These are phyloP conservation scores for Trypanosomatidae sp. DNA, from an alignment of 208 protist species.

Conservation along the genomic window DNA sequence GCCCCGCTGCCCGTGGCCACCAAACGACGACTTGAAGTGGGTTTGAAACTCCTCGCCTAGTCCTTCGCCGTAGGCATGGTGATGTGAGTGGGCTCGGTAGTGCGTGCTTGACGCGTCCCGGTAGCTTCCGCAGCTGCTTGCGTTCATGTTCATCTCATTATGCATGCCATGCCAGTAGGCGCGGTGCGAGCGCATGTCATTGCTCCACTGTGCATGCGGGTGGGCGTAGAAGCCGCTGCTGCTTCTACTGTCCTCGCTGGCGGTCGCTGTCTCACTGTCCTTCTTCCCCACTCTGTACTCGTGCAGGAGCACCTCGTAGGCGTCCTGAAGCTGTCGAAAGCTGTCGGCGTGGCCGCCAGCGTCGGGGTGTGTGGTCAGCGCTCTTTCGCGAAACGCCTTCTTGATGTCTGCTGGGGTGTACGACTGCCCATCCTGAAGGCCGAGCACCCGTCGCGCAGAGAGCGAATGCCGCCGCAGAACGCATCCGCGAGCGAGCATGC, in stretches of 20 bases:
- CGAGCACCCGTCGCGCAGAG: slow-evolving; percentile 10
- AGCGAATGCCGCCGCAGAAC: neutral
- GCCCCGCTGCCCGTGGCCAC: slow-evolving; percentile 7
- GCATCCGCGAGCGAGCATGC: slow-evolving; percentile 3
- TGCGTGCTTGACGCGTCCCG: slow-evolving; percentile 23
- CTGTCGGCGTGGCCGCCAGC: slow-evolving; percentile 26
- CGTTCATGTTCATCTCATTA: slow-evolving; percentile 23
- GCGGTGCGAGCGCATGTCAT: slow-evolving; percentile 6
- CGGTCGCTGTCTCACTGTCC: neutral
- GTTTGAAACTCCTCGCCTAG: slow-evolving; percentile 23
- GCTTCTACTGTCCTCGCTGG: neutral
- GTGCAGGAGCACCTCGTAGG: slow-evolving; percentile 49
- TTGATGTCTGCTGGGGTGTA: slow-evolving; percentile 45
- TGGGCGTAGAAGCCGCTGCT: slow-evolving; percentile 23
- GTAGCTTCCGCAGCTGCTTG: slow-evolving; percentile 11
- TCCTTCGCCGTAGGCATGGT: slow-evolving; percentile 22
- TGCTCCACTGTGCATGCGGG: slow-evolving; percentile 22
- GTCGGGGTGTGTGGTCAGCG: slow-evolving; percentile 62
- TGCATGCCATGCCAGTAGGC: slow-evolving; percentile 23
- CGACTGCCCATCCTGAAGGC: slow-evolving; percentile 11
- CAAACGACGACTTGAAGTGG: neutral
- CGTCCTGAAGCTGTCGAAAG: slow-evolving; percentile 52
- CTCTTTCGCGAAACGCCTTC: slow-evolving; percentile 51
- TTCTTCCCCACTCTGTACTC: slow-evolving; percentile 8
- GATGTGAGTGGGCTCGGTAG: slow-evolving; percentile 10